These are phyloP conservation scores for Sporothrix globosa DNA, from an alignment of 2,329 filamentous ascomycete species.

Conservation along the genomic window DNA sequence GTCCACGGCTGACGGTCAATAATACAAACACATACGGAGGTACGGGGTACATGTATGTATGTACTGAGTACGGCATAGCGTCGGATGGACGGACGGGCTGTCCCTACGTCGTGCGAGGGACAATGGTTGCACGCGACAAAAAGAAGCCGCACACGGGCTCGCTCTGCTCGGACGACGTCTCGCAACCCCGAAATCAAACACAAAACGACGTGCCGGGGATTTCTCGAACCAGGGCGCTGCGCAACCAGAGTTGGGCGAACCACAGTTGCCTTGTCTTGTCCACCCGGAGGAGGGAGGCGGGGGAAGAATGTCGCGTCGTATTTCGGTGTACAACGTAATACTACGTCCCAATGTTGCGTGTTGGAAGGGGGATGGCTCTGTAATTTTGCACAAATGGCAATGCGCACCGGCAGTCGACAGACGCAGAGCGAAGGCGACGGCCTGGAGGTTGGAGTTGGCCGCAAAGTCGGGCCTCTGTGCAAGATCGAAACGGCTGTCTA, in stretches of 20 bases:
- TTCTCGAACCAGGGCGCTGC: constrained; percentile 15
- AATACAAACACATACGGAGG: too few relatives aligned
- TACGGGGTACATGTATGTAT: too few relatives aligned
- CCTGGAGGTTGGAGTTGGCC: neutral
- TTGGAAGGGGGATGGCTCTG: neutral
- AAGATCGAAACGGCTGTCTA: neutral
- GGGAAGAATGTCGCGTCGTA: neutral
- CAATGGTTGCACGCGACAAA: too few relatives aligned
- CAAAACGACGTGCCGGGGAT: constrained; percentile 16
- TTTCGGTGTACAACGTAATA: neutral
- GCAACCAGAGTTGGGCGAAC: constrained; percentile 9
- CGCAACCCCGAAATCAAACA: neutral
- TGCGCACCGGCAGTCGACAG: constrained; percentile 13
- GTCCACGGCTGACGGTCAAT: neutral
- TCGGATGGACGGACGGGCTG: constrained; percentile 8
- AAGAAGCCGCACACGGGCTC: too few relatives aligned
- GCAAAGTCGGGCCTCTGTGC: neutral
- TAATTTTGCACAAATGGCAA: constrained; percentile 25
- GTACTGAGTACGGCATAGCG: neutral
- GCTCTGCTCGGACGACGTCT: constrained; percentile 11
- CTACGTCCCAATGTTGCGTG: constrained; percentile 13
- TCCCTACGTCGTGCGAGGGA: neutral
- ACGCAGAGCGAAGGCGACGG: neutral
- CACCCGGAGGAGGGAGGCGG: neutral
- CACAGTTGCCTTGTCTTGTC: neutral